A percentile compares a stretch with the other conserved stretches of the same genome.
phyloP scores from a whole-genome alignment of 257 asterid genomes.

The Prunella vulgaris region DNA sequence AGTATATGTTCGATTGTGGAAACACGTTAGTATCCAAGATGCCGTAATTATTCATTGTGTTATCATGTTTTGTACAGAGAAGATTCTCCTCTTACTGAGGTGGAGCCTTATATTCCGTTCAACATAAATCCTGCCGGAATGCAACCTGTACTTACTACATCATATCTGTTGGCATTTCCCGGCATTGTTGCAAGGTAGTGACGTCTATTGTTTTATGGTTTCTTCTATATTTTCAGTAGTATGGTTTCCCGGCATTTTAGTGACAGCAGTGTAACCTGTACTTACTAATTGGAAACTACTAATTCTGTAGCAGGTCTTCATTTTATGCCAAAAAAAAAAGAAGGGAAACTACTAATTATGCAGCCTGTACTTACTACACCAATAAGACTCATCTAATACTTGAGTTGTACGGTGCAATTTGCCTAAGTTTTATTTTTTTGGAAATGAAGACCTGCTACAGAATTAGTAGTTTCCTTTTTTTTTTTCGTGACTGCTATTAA shows the following conservation, averaged over 20 bases:
- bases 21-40: not conserved
- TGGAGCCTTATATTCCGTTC: conserved; percentile 98
- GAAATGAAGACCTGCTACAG: not conserved
- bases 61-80: conserved; percentile 53
- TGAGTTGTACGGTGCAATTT: too few relatives aligned
- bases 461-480: not conserved
- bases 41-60: conserved; percentile 2
- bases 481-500: not conserved
- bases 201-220: not conserved
- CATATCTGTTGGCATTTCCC: conserved; percentile 96
- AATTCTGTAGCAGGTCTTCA: too few relatives aligned
- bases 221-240: conserved; percentile 5
- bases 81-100: conserved; percentile 78
- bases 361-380: too few relatives aligned
- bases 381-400: too few relatives aligned
- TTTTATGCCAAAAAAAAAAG: too few relatives aligned
- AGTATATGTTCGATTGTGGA: not conserved
- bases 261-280: too few relatives aligned
- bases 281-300: too few relatives aligned
- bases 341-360: too few relatives aligned
- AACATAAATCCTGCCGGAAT: conserved; percentile 99
- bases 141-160: conserved; percentile 95
- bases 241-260: too few relatives aligned
- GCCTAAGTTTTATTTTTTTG: not conserved
- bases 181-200: conserved; percentile 76